These are phyloP conservation scores for Arthrobotrys conoides DNA, from an alignment of 2,329 filamentous ascomycete species.

Conservation along the genomic window DNA sequence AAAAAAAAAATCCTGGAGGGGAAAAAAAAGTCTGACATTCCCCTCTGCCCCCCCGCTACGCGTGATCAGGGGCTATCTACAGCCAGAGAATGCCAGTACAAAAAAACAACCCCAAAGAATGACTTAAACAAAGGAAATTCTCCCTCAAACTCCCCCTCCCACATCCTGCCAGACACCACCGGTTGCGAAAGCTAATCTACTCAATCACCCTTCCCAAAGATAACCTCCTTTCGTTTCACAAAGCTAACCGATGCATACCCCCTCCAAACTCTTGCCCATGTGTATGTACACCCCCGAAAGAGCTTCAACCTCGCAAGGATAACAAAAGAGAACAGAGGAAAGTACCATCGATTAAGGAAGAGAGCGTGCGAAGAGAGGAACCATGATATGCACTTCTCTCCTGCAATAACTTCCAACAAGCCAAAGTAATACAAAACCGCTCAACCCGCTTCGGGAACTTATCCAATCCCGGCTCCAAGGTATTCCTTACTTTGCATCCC, in stretches of 20 bases:
- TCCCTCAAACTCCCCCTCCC: slow-evolving; percentile 22
- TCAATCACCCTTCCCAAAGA: slow-evolving; percentile 4
- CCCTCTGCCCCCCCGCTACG: slow-evolving; percentile 1
- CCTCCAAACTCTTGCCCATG: not conserved
- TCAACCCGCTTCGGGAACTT: slow-evolving; percentile 20
- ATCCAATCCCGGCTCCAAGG: slow-evolving; percentile 18
- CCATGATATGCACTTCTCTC: slow-evolving; percentile 26
- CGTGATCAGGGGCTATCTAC: slow-evolving; percentile 13
- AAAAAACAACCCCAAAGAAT: slow-evolving; percentile 34
- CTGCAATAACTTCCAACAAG: slow-evolving; percentile 7
- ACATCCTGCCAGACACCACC: slow-evolving; percentile 29
- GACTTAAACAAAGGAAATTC: slow-evolving; percentile 30
- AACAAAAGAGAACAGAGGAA: not conserved
- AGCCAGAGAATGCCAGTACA: not conserved
- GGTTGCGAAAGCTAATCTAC: slow-evolving; percentile 32
- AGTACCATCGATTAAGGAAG: slow-evolving; percentile 24
- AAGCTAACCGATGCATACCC: slow-evolving; percentile 7
- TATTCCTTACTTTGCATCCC: slow-evolving; percentile 17
- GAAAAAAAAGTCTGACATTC: slow-evolving; percentile 30
- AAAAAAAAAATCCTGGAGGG: not conserved
- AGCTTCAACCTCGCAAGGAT: slow-evolving; percentile 13
- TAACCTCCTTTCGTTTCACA: slow-evolving; percentile 11
- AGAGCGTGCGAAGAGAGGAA: slow-evolving; percentile 11
- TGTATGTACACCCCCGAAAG: slow-evolving; percentile 7
- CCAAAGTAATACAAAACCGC: slow-evolving; percentile 31